These are phyloP conservation scores for Cytospora piceae DNA, from an alignment of 2,329 filamentous ascomycete species.

Conservation along the genomic window DNA sequence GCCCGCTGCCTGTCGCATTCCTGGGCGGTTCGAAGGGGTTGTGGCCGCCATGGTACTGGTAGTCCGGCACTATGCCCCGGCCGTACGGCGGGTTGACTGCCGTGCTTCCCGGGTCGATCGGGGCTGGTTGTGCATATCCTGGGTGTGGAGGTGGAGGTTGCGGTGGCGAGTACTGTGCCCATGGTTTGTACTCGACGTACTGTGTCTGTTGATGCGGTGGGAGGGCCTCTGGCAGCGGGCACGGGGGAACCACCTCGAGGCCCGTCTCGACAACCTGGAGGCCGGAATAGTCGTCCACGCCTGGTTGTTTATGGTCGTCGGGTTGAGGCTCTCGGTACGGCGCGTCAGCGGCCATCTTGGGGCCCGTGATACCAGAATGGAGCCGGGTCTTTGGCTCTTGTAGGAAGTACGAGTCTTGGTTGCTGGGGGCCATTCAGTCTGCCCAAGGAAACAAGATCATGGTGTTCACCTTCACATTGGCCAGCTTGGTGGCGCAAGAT, in stretches of 20 bases:
- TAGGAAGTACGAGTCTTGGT: not conserved
- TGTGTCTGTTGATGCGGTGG: not conserved
- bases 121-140: not conserved
- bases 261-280: slow-evolving; percentile 29
- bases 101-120: not conserved
- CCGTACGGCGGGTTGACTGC: slow-evolving; percentile 4
- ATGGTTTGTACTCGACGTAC: too few relatives aligned
- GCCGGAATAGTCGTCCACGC: slow-evolving; percentile 24
- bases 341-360: slow-evolving; percentile 12
- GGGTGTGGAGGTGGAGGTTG: not conserved
- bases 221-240: slow-evolving; percentile 18
- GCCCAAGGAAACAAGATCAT: not conserved
- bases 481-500: not conserved
- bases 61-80: slow-evolving; percentile 11
- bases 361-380: slow-evolving; percentile 11
- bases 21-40: slow-evolving; percentile 20
- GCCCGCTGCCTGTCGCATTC: slow-evolving; percentile 9
- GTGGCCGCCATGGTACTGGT: slow-evolving; percentile 18
- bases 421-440: slow-evolving; percentile 2
- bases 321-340: not conserved
- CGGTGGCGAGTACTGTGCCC: not conserved
- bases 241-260: slow-evolving; percentile 29
- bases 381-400: slow-evolving; percentile 23
- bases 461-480: not conserved
- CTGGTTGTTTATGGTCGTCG: slow-evolving; percentile 9